Evolutionary conservation across 75 land plant species (phyloP).

Genomic region (Picea glauca): DNA sequence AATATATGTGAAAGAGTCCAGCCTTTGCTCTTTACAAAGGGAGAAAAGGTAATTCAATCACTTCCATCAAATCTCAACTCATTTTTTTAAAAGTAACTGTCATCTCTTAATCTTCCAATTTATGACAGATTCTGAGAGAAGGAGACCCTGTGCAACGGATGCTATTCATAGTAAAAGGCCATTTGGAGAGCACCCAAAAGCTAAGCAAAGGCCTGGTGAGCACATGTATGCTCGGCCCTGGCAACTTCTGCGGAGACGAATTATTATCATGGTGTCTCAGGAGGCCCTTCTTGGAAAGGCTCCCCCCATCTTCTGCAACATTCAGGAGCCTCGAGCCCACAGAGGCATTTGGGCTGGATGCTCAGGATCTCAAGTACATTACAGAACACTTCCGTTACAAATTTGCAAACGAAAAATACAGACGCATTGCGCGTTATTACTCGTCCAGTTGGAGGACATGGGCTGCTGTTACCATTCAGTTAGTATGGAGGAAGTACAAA

Average conservation of each 20-base stretch:
- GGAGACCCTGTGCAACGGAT: slow-evolving; percentile 80
- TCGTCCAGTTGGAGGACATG: slow-evolving; percentile 90
- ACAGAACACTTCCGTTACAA: slow-evolving; percentile 79
- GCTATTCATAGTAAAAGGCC: slow-evolving; percentile 76
- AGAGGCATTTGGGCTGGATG: slow-evolving; percentile 76
- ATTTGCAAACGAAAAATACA: slow-evolving; percentile 73
- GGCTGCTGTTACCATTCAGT: slow-evolving; percentile 88
- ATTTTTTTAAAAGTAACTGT: background rate
- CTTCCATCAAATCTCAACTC: background rate
- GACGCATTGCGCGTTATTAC: slow-evolving; percentile 45
- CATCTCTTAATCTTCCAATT: background rate
- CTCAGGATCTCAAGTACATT: slow-evolving; percentile 61
- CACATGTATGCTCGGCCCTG: slow-evolving; percentile 68
- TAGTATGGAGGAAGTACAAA: slow-evolving; percentile 77
- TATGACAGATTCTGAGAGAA: slow-evolving; percentile 63
- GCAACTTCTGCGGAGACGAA: slow-evolving; percentile 80
- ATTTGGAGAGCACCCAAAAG: slow-evolving; percentile 58
- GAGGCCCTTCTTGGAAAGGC: slow-evolving; percentile 57
- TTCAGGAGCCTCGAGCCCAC: slow-evolving; percentile 56
- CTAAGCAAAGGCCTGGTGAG: slow-evolving; percentile 64
- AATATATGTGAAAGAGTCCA: slow-evolving; percentile 87
- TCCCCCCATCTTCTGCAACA: slow-evolving; percentile 85
- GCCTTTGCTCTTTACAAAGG: slow-evolving; percentile 73
- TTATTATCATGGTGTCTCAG: slow-evolving; percentile 85
- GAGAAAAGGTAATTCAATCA: slow-evolving; percentile 62